These are phyloP conservation scores for Thymus mandschuricus DNA, from an alignment of 257 asterid genomes.

Conservation along the genomic window DNA sequence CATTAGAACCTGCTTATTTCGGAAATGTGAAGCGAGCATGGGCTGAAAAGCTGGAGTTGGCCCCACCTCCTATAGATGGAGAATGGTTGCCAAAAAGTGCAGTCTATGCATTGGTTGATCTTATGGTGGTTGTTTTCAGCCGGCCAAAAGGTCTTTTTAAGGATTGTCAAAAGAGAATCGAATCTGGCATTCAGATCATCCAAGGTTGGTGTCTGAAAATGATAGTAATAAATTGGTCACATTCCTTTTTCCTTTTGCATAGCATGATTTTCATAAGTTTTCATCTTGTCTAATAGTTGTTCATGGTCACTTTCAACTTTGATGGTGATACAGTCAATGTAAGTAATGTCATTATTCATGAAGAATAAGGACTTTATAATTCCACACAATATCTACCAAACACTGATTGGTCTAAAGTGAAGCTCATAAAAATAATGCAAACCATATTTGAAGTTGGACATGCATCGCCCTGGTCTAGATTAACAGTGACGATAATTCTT, in stretches of 20 bases:
- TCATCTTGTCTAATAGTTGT: conserved; percentile 2
- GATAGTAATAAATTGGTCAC: neutral
- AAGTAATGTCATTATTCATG: neutral
- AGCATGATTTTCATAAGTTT: neutral
- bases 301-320: conserved; percentile 4
- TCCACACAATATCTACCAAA: neutral
- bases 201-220: conserved; percentile 58
- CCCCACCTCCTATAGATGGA: conserved; percentile 98
- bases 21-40: conserved; percentile 84
- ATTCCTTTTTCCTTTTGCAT: conserved; percentile 22
- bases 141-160: conserved; percentile 91
- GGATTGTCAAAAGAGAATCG: conserved; percentile 87
- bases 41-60: conserved; percentile 81
- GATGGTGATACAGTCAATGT: conserved; percentile 14
- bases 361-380: conserved; percentile 7
- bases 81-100: conserved; percentile 99
- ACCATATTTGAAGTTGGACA: neutral
- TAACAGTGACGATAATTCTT: neutral
- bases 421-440: neutral
- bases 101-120: conserved; percentile 89
- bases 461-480: conserved; percentile 9
- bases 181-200: conserved; percentile 76
- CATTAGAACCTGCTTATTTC: conserved; percentile 87
- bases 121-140: conserved; percentile 80
- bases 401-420: conserved; percentile 7